These are phyloP conservation scores for Parasarocladium wereldwijsianum DNA, from an alignment of 2,329 filamentous ascomycete species.

Conservation along the genomic window DNA sequence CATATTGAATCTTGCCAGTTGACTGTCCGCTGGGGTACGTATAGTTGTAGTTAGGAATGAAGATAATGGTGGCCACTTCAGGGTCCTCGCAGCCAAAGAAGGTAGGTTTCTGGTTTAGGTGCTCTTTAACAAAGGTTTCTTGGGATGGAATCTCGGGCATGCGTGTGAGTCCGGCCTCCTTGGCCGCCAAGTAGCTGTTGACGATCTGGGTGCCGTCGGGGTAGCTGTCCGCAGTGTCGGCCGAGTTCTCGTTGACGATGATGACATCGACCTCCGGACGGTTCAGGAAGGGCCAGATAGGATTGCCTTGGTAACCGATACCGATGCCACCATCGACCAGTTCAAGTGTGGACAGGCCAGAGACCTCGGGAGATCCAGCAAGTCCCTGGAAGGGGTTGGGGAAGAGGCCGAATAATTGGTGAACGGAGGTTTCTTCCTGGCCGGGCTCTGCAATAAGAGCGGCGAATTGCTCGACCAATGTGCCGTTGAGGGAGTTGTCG, in stretches of 20 bases:
- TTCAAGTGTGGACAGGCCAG: not conserved
- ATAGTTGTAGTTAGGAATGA: conserved; percentile 1
- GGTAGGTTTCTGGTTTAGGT: conserved; percentile 1
- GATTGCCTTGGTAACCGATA: conserved; percentile 1
- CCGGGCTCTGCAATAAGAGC: not conserved
- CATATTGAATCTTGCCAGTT: not conserved
- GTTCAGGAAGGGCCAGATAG: conserved; percentile 1
- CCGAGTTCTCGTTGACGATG: conserved; percentile 2
- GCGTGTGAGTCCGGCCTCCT: not conserved
- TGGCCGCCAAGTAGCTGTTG: conserved; percentile 1
- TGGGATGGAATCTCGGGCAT: not conserved
- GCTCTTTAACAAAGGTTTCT: not conserved
- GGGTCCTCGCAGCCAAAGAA: not conserved
- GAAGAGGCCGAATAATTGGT: not conserved
- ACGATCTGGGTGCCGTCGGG: not conserved
- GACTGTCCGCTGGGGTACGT: not conserved
- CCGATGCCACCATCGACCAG: conserved; percentile 1
- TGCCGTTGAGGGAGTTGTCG: not conserved
- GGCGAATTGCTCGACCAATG: conserved; percentile 1
- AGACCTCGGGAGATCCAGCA: not conserved
- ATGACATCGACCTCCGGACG: conserved; percentile 1
- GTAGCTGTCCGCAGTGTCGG: not conserved
- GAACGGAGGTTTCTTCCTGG: not conserved
- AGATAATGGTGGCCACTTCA: not conserved
- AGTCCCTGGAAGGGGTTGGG: conserved; percentile 1